Evolutionary conservation across 176 grass and related monocot genomes (phyloP), one percentile per base, ranked within the genome.

Genomic region (Lolium perenne): DNA sequence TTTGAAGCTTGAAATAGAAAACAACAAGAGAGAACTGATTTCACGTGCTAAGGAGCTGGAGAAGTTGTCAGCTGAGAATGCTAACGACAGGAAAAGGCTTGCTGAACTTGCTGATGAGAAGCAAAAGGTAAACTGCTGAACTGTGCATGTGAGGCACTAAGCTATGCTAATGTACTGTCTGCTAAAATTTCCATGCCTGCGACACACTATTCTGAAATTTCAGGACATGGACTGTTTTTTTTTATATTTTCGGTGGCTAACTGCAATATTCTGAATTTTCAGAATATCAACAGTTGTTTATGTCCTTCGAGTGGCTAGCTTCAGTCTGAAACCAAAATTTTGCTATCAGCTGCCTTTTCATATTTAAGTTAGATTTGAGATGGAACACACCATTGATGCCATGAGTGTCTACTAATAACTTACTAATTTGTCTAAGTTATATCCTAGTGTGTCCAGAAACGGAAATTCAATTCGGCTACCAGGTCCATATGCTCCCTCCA

Each of bases 1-100:
- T 54, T 81, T 98, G 80, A 98, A 84, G 76, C 50, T 72, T 80
- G 89, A 98, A 80, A 90, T 98, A 60, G 93, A 98, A 68, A 85
- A 87, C 58, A 98, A 90, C 75, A 95, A 80, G 67, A 93, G 48
- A 82, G 91, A 92, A 75, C 66, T 98, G 53, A 91, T 86, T 64
- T 73, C 77, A 45, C 89, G 87, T 80, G 85, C 74, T 62, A 92
- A 90, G 71, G 72, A 93, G 70, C 91, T 8, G 16, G 45, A 85
- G 49, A 92, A 95, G 66, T 65, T 95, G 41, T 86, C 91, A 81
- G 84, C 86, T 87, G 87, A 93, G 40, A 93, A 92, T 87, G 89
- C 86, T 43, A 88, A 54, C 0, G 90, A 95, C n/a, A 93, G 86
- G 88, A 92, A 91, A 82, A 89, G 88, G 73, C 92, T 95, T 49